These are phyloP conservation scores for Begonia loranthoides DNA, from an alignment of 306 rosid genomes.

Conservation along the genomic window DNA sequence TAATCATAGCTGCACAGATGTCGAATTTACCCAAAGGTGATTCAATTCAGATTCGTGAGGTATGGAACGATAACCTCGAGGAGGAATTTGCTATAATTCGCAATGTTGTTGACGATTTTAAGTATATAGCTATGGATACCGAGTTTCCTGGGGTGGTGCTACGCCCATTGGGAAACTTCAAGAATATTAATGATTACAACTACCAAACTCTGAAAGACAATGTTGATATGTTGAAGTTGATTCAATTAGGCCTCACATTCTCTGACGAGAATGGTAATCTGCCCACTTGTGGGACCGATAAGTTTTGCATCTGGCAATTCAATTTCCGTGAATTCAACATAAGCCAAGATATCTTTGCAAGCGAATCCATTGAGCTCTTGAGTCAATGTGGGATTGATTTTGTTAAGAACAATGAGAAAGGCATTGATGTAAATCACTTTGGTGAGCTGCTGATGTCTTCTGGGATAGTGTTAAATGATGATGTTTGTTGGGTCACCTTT, in stretches of 20 bases:
- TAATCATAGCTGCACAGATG: constrained; percentile 33
- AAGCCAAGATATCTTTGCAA: constrained; percentile 40
- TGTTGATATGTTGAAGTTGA: constrained; percentile 85
- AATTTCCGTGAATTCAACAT: constrained; percentile 56
- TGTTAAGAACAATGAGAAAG: constrained; percentile 50
- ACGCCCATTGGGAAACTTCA: constrained; percentile 68
- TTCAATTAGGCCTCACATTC: constrained; percentile 82
- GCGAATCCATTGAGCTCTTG: constrained; percentile 50
- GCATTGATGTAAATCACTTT: constrained; percentile 45
- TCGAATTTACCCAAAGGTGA: constrained; percentile 62
- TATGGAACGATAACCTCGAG: constrained; percentile 71
- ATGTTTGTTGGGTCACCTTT: constrained; percentile 46
- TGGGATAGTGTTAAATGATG: constrained; percentile 38
- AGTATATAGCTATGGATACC: constrained; percentile 75
- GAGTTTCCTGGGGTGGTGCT: constrained; percentile 94
- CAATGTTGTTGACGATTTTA: constrained; percentile 40
- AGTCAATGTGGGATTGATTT: constrained; percentile 67
- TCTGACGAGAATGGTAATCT: constrained; percentile 64
- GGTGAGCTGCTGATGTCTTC: constrained; percentile 64
- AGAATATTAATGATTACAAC: constrained; percentile 62
- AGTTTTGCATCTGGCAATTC: constrained; percentile 46
- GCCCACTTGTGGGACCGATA: constrained; percentile 54
- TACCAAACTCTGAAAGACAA: constrained; percentile 74
- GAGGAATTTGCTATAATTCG: constrained; percentile 70
- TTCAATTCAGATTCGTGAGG: constrained; percentile 78